Evolutionary conservation across 2,329 filamentous ascomycete species (phyloP), one percentile per base, ranked within the genome.

Genomic region (Huntiella savannae): DNA sequence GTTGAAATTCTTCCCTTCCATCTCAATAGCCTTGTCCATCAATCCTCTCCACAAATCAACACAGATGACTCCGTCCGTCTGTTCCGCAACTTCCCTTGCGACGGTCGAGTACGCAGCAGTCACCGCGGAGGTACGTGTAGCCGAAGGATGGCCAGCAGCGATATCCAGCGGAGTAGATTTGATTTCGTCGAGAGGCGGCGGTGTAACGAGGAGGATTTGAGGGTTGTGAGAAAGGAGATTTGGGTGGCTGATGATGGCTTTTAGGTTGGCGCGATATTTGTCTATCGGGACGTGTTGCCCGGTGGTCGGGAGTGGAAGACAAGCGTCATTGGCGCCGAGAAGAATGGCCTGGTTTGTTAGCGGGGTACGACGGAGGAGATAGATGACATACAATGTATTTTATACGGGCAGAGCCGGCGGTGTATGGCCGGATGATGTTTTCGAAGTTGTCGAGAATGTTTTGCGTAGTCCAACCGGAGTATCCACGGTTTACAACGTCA

Each of bases 261-360:
- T 68, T 41, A 94, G 62, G 56, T 94, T 92, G 47, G 70, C 62
- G 58, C 73, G 76, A 65, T 85, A 96, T 50, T 75, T 63, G 1
- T 78, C 70, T n/a, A 94, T 61, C 1, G 83, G 74, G 5, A 96
- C 73, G 59, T 88, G 77, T 61, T 96, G 91, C 7, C 67, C 66
- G 43, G 74, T 76, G 3, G 67, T 67, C 4, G 70, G 66, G 34
- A 72, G 64, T 3, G 75, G 71, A 3, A 92, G 60, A 46, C 77
- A 77, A 3, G 88, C 79, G 61, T 96, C 91, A 58, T 98, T 96
- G 54, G 91, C 84, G 13, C 91, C 91, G 50, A 95, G 77, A 53
- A 93, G 79, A 49, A 94, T 63, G 35, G 81, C 66, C 81, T 86
- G 36, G 13, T 45, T 39, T 39, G 17, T 17, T 13, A 39, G 16